Percentiles rank a stretch among this genome's conserved stretches.
Conservation (phyloP, 768 basidiomycete species). For the Flagelloscypha sp. region DNA sequence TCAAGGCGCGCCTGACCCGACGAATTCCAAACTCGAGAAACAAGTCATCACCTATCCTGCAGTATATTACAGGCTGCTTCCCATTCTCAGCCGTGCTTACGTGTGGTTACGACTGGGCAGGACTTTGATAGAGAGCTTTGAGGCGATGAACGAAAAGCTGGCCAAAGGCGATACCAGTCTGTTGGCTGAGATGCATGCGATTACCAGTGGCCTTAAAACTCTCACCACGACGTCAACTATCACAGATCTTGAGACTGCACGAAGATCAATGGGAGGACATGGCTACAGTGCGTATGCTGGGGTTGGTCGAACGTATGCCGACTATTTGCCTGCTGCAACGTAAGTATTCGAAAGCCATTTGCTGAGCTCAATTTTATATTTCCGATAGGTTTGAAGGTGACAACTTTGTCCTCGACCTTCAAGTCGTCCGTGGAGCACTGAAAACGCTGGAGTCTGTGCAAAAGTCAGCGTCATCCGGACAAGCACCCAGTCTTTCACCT, state of each 20-base stretch:
- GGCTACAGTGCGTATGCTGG: conserved; percentile 66
- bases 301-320: conserved; percentile 55
- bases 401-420: conserved; percentile 68
- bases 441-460: conserved; percentile 55
- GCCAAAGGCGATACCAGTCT: conserved; percentile 49
- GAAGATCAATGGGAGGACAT: conserved; percentile 70
- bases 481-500: conserved; percentile 30
- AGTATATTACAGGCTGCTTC: conserved; percentile 63
- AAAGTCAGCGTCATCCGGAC: conserved; percentile 16
- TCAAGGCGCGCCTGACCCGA: conserved; percentile 46
- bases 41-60: conserved; percentile 71
- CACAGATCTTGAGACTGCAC: conserved; percentile 54
- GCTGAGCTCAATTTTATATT: background rate
- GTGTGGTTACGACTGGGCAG: conserved; percentile 60
- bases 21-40: conserved; percentile 40
- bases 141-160: conserved; percentile 38
- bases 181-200: conserved; percentile 67
- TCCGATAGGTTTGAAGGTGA: conserved; percentile 72
- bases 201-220: conserved; percentile 61
- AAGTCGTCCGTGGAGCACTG: conserved; percentile 64
- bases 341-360: conserved; percentile 21
- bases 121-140: conserved; percentile 49
- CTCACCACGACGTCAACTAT: conserved; percentile 44
- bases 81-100: conserved; percentile 59
- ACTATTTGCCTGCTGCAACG: conserved; percentile 60